phyloP scores from a whole-genome alignment of 2,329 filamentous ascomycete genomes.

The Cladosporium sp. region DNA sequence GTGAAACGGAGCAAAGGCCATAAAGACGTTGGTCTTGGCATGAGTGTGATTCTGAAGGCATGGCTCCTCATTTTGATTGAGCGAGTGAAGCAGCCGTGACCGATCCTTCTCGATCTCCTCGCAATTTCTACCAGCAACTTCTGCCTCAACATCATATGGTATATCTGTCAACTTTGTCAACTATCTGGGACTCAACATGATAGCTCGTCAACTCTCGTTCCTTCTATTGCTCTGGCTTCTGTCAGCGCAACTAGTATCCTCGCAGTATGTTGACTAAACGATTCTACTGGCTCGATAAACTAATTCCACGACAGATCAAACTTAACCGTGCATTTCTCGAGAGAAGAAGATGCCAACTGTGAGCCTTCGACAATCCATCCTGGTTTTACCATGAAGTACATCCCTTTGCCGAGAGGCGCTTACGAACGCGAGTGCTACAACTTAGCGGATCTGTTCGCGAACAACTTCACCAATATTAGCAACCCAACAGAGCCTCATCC shows the following conservation, averaged over 20 bases:
- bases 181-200: too few relatives aligned
- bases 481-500: background rate
- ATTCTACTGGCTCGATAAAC: background rate
- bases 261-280: background rate
- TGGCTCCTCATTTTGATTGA: too few relatives aligned
- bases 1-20: too few relatives aligned
- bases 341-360: background rate
- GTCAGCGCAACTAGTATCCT: background rate
- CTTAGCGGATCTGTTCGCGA: background rate
- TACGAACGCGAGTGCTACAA: background rate
- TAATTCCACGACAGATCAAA: background rate
- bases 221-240: background rate
- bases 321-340: background rate
- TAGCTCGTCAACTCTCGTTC: too few relatives aligned
- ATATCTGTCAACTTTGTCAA: too few relatives aligned
- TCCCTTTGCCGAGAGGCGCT: background rate
- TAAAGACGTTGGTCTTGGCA: too few relatives aligned
- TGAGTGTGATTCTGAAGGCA: too few relatives aligned
- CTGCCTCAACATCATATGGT: too few relatives aligned
- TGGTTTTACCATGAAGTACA: background rate
- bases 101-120: too few relatives aligned
- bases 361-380: background rate
- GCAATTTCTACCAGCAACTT: too few relatives aligned
- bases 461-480: background rate
- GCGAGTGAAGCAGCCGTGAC: too few relatives aligned